Base-by-base conservation (phyloP, 2,329 filamentous ascomycete genomes). In the Phoma herbarum region DNA sequence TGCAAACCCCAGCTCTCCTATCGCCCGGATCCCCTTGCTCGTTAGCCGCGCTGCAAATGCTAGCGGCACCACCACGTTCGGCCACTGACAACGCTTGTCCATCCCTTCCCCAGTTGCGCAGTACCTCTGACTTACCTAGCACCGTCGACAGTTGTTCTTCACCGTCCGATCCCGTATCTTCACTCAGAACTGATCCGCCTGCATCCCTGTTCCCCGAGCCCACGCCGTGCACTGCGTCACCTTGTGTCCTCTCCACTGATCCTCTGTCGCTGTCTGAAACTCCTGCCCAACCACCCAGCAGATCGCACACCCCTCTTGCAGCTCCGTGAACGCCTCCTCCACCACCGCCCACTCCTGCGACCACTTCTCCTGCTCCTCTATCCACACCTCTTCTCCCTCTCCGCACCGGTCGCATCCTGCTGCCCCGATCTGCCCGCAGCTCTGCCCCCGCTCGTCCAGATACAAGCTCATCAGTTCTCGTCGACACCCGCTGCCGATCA, bases 381-480 rank as follows among this genome's bases (percentile, higher is more conserved):
- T 8, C 45, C 25, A 54, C 44, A 41, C 44, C n/a, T 14, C 3
- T 2, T 9, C 22, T n/a, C 50, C 49, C 20, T 58, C 55, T 41
- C 55, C 31, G 45, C 33, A 61, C 16, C 31, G 31, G 18, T 59
- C 26, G 25, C 45, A 61, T 20, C 45, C 29, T 8, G 42, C 51
- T 8, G 39, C 22, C 29, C 51, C 37, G 4, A 59, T 22, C 10
- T 55, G 11, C 23, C n/a, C n/a, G n/a, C n/a, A n/a, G n/a, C n/a
- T n/a, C n/a, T n/a, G n/a, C n/a, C n/a, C n/a, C n/a, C n/a, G 6
- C 20, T 52, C 47, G 7, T 61, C 46, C 42, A 61, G 14, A 20
- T 62, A 62, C 14, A 20, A 28, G 46, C 60, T 62, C 29, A 62
- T 62, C 18, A 46, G n/a, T 23, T 35, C 47, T 48, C 22, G 43